Base-by-base conservation (phyloP, 257 asterid genomes). In the Forsythia viridissima region DNA sequence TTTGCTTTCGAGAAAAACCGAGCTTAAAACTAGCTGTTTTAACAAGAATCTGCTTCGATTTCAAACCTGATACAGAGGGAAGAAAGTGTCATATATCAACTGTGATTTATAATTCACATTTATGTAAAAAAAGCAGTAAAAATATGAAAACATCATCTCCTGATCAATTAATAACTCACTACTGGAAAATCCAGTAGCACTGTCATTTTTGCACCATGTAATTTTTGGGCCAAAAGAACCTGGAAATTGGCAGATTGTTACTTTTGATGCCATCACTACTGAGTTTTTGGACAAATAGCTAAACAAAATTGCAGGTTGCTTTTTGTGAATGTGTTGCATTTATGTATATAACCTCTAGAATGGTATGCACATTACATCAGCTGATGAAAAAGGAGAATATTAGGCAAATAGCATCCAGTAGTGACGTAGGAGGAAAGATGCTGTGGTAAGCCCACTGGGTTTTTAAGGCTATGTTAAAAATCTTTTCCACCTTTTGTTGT, bases 201-300 rank as follows among this genome's bases (percentile, higher is more conserved):
- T 21, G 40, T 24, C 39, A 24, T 9, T 63, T 63, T 63, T 21
- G 39, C 18, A 10, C 44, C 38, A 15, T 20, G 24, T 16, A 52
- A 74, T 16, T 4, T 75, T 40, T 52, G 20, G 77, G 42, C 69
- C 0, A 38, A 10, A 5, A 8, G 68, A 81, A 34, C 41, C 63
- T 41, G 83, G 67, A 16, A 20, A 69, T 18, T 80, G 83, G 71
- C 40, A 74, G 44, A 69, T 5, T 36, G 57, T 42, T 69, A 67
- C 18, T 41, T 74, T 42, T 66, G 74, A 78, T 71, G 83, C 74
- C 82, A 71, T 39, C 74, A 36, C 73, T 37, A 57, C 21, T 42
- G 9, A 48, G 51, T 0, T 51, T 52, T 77, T 70, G 15, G 8
- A 40, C n/a, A 55, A 55, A 55, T 55, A 55, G 6, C 37, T 63